Base-by-base conservation (phyloP, 257 asterid species). In the Nyctanthes arbortristis region DNA sequence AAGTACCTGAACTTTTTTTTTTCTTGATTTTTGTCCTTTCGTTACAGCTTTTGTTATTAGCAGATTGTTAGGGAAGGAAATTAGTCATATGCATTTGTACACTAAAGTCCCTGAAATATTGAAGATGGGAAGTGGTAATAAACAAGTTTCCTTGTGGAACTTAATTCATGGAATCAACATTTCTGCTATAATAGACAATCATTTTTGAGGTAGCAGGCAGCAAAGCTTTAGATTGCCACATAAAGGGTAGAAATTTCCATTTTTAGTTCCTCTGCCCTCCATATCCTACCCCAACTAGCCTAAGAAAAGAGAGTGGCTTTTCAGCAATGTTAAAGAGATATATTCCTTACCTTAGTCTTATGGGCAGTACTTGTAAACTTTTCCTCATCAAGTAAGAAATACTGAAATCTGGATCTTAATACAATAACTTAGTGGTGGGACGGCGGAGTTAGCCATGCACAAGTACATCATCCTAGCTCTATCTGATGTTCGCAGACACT, bases 31-130 rank as follows among this genome's bases (percentile, higher is more conserved):
- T 11, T 27, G 28, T 49, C 63, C n/a, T 61, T 40, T 52, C 27
- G 13, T 69, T 58, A 1, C 62, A 31, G 31, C 57, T 68, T 63
- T 68, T 52, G 10, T 36, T 58, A 34, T 68, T 62, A 27, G 31
- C 25, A 63, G 49, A 45, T 45, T 65, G 7, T 25, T 45, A 57
- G 66, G 5, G 35, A 68, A n/a, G 40, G 40, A 40, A 18, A 56
- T 64, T 7, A 32, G 24, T 69, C 22, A 16, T 63, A 65, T 39
- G 70, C 61, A 7, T 24, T 28, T 58, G 14, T 55, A 14, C 20
- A 22, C 57, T 52, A 43, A 60, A 56, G 55, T 49, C 6, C 24
- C 35, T 56, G 43, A 61, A 68, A 62, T 32, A 1, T 57, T 18
- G n/a, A n/a, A 66, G 0, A 16, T 8, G 25, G 22, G 36, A 52